phyloP scores from a whole-genome alignment of 495 filamentous ascomycete species.

The Trypethelium eluteriae region DNA sequence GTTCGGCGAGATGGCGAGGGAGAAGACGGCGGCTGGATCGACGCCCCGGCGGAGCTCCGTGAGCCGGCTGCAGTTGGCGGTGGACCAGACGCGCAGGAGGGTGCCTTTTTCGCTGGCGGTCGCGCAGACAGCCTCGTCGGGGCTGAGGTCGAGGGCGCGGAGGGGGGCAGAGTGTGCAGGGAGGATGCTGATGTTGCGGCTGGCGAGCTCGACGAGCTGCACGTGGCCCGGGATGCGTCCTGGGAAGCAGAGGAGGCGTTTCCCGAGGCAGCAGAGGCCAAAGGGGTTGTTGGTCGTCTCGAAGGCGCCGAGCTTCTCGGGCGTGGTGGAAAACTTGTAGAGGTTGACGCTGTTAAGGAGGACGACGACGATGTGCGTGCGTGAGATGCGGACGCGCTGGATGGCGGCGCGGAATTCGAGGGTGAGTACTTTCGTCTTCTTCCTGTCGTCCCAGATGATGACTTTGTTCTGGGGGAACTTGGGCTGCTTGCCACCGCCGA shows the following conservation, averaged over 20 bases:
- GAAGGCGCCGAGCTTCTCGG: conserved; percentile 63
- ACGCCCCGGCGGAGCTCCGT: conserved; percentile 81
- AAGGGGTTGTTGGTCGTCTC: conserved; percentile 82
- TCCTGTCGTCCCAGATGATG: conserved; percentile 86
- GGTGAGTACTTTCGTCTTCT: conserved; percentile 62
- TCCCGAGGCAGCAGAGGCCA: conserved; percentile 71
- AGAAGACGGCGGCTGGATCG: conserved; percentile 80
- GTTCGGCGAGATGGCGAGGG: conserved; percentile 75
- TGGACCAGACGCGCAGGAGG: conserved; percentile 74
- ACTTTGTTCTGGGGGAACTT: conserved; percentile 85
- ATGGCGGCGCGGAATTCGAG: conserved; percentile 70
- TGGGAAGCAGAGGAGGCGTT: conserved; percentile 69
- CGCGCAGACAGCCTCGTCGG: conserved; percentile 72
- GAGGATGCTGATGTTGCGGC: conserved; percentile 84
- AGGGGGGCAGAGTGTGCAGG: conserved; percentile 79
- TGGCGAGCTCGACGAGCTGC: conserved; percentile 76
- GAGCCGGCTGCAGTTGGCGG: conserved; percentile 65
- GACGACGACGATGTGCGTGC: conserved; percentile 69
- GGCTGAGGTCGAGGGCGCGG: conserved; percentile 70
- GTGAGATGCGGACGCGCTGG: conserved; percentile 68
- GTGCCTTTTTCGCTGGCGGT: conserved; percentile 95
- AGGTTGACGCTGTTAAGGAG: conserved; percentile 76
- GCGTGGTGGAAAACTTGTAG: conserved; percentile 69
- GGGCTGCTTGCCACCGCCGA: conserved; percentile 79
- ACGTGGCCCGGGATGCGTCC: conserved; percentile 80